Conservation (phyloP, 169 alveolate genomes). For the Plasmodium falciparum region DNA sequence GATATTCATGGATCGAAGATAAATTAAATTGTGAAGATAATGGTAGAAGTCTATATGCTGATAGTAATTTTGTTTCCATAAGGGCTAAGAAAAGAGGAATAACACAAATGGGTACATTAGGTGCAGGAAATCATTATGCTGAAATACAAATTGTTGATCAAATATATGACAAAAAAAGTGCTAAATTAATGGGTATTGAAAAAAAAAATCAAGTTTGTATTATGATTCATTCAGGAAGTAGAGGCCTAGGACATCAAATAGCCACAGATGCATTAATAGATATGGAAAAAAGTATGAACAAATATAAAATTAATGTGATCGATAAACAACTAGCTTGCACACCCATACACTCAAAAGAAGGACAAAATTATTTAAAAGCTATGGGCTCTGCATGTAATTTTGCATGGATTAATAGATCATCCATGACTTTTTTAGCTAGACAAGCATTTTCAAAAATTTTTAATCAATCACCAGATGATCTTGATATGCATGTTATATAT, state of each 20-base stretch:
- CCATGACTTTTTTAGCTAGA: conserved; percentile 81
- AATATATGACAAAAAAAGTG: conserved; percentile 88
- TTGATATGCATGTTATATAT: conserved; percentile 93
- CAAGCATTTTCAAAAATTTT: conserved; percentile 84
- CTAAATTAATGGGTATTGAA: conserved; percentile 91
- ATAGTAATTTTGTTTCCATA: conserved; percentile 88
- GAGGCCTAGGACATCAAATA: conserved; percentile 93
- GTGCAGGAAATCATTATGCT: conserved; percentile 94
- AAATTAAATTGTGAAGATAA: conserved; percentile 90
- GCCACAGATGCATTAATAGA: conserved; percentile 91
- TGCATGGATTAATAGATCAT: conserved; percentile 93
- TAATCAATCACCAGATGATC: conserved; percentile 89
- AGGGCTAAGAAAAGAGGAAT: conserved; percentile 91
- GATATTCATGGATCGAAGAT: conserved; percentile 90
- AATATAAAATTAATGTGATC: conserved; percentile 79
- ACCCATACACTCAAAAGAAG: conserved; percentile 86
- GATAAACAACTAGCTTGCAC: conserved; percentile 93
- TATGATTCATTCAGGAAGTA: conserved; percentile 92
- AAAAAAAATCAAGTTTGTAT: conserved; percentile 87
- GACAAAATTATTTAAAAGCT: conserved; percentile 88
- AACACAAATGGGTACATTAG: conserved; percentile 93
- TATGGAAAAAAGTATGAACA: conserved; percentile 86
- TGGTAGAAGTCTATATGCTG: conserved; percentile 91
- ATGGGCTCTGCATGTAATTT: conserved; percentile 94
- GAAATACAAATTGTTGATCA: conserved; percentile 92